Conservation (phyloP, 2,329 filamentous ascomycete genomes). For the Passalora sequoiae region DNA sequence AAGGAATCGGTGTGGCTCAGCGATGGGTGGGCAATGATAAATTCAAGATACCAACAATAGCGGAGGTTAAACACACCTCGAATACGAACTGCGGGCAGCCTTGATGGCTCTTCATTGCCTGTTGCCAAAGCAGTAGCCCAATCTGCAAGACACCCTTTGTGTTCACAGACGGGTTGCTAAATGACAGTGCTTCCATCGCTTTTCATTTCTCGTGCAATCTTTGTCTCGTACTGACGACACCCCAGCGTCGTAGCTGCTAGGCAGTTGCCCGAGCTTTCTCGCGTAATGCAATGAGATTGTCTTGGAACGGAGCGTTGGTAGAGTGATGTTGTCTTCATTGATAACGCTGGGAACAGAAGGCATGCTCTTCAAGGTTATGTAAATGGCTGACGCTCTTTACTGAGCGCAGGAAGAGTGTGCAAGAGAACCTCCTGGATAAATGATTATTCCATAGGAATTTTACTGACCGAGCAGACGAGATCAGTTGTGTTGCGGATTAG, state of each 20-base stretch:
- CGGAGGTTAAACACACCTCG: neutral
- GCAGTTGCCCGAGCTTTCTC: conserved; percentile 40
- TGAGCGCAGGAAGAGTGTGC: conserved; percentile 31
- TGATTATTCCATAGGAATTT: no score
- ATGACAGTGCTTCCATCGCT: conserved; percentile 3
- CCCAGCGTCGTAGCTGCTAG: conserved; percentile 42
- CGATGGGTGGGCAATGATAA: neutral
- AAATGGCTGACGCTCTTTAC: conserved; percentile 20
- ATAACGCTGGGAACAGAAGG: conserved; percentile 33
- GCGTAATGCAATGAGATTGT: conserved; percentile 30
- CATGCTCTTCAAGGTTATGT: conserved; percentile 24
- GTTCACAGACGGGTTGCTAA: no score
- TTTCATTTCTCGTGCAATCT: neutral
- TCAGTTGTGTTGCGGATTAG: no score
- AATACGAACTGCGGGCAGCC: conserved; percentile 3
- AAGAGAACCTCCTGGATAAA: conserved; percentile 39
- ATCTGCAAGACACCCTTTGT: no score
- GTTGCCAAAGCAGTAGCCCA: neutral
- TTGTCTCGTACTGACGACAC: no score
- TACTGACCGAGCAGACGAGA: no score
- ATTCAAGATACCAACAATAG: neutral
- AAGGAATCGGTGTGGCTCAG: neutral
- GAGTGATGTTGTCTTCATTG: conserved; percentile 24
- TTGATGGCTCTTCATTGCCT: conserved; percentile 9
- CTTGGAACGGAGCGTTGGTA: conserved; percentile 47